These are phyloP conservation scores for Vitis hybrid DNA, from an alignment of 177 flowering plant genomes.

Conservation along the genomic window DNA sequence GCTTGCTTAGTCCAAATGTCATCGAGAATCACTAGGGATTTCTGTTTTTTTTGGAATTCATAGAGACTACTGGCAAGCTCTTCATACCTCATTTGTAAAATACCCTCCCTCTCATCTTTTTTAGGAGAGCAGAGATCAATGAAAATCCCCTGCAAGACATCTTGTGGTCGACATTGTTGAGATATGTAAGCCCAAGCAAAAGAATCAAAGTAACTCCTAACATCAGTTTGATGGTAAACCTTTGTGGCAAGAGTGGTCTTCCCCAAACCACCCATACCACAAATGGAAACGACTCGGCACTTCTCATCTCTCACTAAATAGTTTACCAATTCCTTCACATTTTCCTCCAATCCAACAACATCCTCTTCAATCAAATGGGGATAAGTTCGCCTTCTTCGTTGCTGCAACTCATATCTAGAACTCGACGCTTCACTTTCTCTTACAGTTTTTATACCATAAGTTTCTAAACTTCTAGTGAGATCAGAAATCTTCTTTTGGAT, in stretches of 20 bases:
- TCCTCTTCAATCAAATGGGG: constrained; percentile 18
- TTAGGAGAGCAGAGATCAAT: not conserved
- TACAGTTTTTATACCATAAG: constrained; percentile 9
- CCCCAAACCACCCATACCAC: constrained; percentile 36
- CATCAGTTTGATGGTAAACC: constrained; percentile 15
- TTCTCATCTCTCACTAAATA: constrained; percentile 1
- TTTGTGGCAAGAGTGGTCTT: constrained; percentile 32
- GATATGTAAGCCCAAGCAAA: constrained; percentile 37
- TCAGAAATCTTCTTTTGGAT: constrained; percentile 6
- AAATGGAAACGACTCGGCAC: constrained; percentile 13
- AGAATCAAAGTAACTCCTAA: constrained; percentile 19
- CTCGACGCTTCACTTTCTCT: not conserved
- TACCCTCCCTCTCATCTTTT: not conserved
- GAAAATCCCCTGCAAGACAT: constrained; percentile 20
- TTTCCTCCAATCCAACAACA: constrained; percentile 20
- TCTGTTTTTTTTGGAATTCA: not conserved
- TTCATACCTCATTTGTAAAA: not conserved
- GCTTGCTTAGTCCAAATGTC: not conserved
- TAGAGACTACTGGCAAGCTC: not conserved
- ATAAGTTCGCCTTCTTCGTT: constrained; percentile 1
- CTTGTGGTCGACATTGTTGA: constrained; percentile 13
- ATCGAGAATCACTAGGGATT: not conserved
- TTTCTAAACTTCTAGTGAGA: not conserved
- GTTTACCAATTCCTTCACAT: not conserved
- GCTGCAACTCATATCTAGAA: not conserved